Base-by-base conservation (phyloP, 2,329 filamentous ascomycete genomes). In the Penicillium sp. region DNA sequence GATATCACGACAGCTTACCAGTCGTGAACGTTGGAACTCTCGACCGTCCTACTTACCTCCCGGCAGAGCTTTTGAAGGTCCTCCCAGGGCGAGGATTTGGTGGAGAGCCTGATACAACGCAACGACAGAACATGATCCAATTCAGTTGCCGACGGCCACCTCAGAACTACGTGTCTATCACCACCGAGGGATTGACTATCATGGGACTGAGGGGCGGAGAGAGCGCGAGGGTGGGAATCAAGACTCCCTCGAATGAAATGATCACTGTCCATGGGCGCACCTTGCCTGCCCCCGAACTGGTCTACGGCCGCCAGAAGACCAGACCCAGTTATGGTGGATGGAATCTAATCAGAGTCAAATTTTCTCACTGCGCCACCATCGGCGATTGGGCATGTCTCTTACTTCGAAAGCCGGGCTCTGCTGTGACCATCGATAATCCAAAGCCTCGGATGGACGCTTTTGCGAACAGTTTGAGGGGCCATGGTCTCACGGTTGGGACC, bases 81-180 rank as follows among this genome's bases (percentile, higher is more conserved):
- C 58, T 81, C 3, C 75, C 78, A 0, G 86, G 85, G 0, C 87
- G 91, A 58, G 64, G 77, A 0, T 75, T 81, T 40, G 80, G 77
- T 36, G 72, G 77, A 6, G 80, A 82, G 53, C 72, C 88, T 19
- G 74, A 63, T 1, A 71, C 74, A 0, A 64, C 73, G 0, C 83
- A 90, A 60, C 85, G 84, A 0, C 75, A 77, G 0, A 59, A 71
- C 0, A 89, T 92, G 85, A 82, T 90, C 43, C 70, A 70, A 0
- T 87, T 88, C 63, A 85, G 88, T 3, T 87, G 84, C 50, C 79
- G 86, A 2, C 70, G 72, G 0, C 87, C 88, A 0, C 76, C 76
- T 4, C 70, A 76, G 4, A 92, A 91, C 54, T 86, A 82, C 0
- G 62, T 74, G 0, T 86, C 83, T 0, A 84, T 92, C 41, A 50